These are phyloP conservation scores for Beauveria asiatica DNA, from an alignment of 2,329 filamentous ascomycete species.

Conservation along the genomic window DNA sequence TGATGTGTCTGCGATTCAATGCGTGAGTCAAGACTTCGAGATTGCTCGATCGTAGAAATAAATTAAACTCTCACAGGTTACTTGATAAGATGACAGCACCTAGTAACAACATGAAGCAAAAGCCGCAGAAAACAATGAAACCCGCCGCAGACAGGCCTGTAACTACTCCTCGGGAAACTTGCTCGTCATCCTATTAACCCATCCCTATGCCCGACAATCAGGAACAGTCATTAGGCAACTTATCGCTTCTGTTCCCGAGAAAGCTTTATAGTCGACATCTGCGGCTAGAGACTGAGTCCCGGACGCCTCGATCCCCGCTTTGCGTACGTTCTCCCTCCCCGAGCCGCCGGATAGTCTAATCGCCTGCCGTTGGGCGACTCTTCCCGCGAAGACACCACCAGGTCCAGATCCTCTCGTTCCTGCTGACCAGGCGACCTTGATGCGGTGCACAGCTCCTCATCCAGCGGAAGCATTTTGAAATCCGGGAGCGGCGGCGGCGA, in stretches of 20 bases:
- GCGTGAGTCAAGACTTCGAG: neutral
- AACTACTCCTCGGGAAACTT: too few relatives aligned
- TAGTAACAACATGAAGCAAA: too few relatives aligned
- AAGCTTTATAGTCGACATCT: too few relatives aligned
- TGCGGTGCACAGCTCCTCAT: neutral
- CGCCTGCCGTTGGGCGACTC: neutral
- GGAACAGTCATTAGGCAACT: too few relatives aligned
- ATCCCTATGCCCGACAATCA: too few relatives aligned
- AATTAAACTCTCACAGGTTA: too few relatives aligned
- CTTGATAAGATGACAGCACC: too few relatives aligned
- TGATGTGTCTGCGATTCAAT: neutral
- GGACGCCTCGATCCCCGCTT: neutral
- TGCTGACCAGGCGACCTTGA: neutral
- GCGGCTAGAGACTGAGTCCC: neutral
- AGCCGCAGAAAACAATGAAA: too few relatives aligned
- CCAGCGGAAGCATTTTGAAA: neutral
- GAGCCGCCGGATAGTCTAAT: neutral
- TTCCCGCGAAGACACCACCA: too few relatives aligned
- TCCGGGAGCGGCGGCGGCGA: neutral
- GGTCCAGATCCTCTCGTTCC: neutral
- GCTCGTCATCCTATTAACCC: too few relatives aligned
- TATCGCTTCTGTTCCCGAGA: too few relatives aligned
- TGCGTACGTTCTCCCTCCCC: neutral
- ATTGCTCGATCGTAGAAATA: neutral
- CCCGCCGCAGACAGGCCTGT: too few relatives aligned